Conservation (phyloP, 2,329 filamentous ascomycete genomes). For the Alternaria arbusti region DNA sequence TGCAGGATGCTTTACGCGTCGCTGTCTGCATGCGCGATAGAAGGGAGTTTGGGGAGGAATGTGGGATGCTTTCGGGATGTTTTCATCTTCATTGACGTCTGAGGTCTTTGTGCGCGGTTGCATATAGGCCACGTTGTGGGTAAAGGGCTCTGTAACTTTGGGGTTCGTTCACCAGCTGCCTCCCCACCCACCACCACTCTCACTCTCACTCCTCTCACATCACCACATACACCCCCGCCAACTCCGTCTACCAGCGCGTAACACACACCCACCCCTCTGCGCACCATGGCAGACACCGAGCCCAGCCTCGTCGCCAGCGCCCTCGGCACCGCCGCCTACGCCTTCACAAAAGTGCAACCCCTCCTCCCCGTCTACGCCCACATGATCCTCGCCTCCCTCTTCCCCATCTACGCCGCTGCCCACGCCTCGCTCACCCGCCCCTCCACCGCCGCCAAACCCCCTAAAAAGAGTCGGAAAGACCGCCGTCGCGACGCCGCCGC, state of each 20-base stretch:
- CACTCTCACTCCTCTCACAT: background rate
- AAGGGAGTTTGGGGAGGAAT: background rate
- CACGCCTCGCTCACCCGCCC: slow-evolving; percentile 86
- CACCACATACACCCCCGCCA: background rate
- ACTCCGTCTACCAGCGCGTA: background rate
- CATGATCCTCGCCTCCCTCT: slow-evolving; percentile 72
- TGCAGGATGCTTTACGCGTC: background rate
- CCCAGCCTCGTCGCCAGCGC: slow-evolving; percentile 37
- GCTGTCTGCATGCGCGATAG: background rate
- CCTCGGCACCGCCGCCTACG: slow-evolving; percentile 48
- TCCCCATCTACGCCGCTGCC: slow-evolving; percentile 83
- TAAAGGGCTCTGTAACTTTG: background rate
- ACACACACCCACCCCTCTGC: background rate
- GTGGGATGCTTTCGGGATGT: background rate
- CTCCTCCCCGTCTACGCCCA: slow-evolving; percentile 65
- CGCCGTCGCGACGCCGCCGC: slow-evolving; percentile 28
- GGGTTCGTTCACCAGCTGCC: background rate
- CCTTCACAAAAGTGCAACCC: slow-evolving; percentile 50
- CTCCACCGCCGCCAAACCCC: slow-evolving; percentile 73
- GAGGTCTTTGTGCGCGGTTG: background rate
- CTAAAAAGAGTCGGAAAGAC: slow-evolving; percentile 61
- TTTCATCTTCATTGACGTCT: background rate
- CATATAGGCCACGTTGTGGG: background rate
- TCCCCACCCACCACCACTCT: background rate
- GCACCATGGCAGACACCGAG: slow-evolving; percentile 39